A percentile compares a stretch with the other conserved stretches of the same genome.
These are phyloP conservation scores for Pinguiococcus pyrenoidosus DNA, from an alignment of 108 stramenopile genomes.

Conservation along the genomic window DNA sequence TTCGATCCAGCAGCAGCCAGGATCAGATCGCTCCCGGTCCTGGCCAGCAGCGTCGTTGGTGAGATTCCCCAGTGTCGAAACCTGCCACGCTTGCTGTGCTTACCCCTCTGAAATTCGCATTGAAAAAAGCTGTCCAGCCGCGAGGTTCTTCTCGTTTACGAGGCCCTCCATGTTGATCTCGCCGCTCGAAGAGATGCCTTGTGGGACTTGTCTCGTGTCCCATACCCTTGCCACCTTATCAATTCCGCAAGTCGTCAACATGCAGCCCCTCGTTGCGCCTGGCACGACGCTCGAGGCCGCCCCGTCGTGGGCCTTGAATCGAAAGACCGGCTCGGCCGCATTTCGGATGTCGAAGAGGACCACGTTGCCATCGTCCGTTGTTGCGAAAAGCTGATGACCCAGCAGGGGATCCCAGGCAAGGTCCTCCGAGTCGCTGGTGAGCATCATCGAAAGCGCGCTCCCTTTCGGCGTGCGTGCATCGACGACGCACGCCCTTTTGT, in stretches of 20 bases:
- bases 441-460: slow-evolving; percentile 54
- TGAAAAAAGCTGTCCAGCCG: slow-evolving; percentile 51
- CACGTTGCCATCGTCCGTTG: slow-evolving; percentile 78
- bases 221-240: slow-evolving; percentile 86
- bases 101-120: too few relatives aligned
- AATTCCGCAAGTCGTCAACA: slow-evolving; percentile 68
- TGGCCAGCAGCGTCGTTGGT: too few relatives aligned
- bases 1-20: slow-evolving; percentile 73
- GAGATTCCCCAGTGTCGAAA: too few relatives aligned
- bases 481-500: not conserved
- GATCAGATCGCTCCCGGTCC: slow-evolving; percentile 74
- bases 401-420: slow-evolving; percentile 74
- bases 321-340: slow-evolving; percentile 54
- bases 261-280: slow-evolving; percentile 63
- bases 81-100: too few relatives aligned
- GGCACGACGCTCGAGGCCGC: slow-evolving; percentile 68
- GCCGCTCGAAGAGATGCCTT: slow-evolving; percentile 17
- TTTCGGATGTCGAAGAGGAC: slow-evolving; percentile 78
- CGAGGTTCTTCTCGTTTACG: slow-evolving; percentile 17
- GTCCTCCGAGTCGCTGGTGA: slow-evolving; percentile 33
- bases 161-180: not conserved
- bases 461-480: slow-evolving; percentile 52
- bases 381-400: slow-evolving; percentile 57
- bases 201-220: slow-evolving; percentile 34
- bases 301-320: slow-evolving; percentile 64